Conservation (phyloP, 192 early-diverging fungal species). For the Geranomyces variabilis region DNA sequence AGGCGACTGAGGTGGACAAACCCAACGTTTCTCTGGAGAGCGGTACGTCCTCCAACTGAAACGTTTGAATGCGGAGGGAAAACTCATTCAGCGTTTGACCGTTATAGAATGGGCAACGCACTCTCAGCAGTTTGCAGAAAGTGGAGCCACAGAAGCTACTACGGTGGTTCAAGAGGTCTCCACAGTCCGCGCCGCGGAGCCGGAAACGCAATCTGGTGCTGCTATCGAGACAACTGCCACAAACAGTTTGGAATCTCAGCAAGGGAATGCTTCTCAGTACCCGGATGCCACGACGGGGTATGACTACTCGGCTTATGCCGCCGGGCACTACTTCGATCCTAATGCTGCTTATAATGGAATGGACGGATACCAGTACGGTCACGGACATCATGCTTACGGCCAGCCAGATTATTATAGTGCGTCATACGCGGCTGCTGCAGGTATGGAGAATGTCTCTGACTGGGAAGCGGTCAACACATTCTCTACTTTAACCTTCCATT, state of each 20-base stretch:
- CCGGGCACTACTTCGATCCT: conserved; percentile 21
- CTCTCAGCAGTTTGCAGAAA: background rate
- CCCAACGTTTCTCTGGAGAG: background rate
- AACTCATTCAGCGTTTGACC: too few species aligned
- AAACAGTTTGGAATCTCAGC: background rate
- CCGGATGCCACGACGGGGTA: conserved; percentile 8
- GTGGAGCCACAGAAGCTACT: background rate
- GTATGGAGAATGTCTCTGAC: background rate
- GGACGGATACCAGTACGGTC: background rate
- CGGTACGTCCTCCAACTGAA: background rate
- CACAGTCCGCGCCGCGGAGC: background rate
- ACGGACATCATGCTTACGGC: conserved; percentile 3
- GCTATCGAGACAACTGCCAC: background rate
- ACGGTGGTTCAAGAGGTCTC: background rate
- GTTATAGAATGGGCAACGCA: background rate
- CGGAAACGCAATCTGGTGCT: background rate
- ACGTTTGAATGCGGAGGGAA: too few species aligned
- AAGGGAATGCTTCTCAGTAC: conserved; percentile 29
- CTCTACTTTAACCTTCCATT: too few species aligned
- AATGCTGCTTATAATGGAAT: conserved; percentile 29
- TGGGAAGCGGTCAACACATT: background rate
- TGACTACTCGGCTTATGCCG: conserved; percentile 33
- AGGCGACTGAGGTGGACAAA: background rate
- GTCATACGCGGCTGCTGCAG: conserved; percentile 20
- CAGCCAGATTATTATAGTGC: conserved; percentile 14